These are phyloP conservation scores for Plasmodium relictum DNA, from an alignment of 169 alveolate genomes.

Conservation along the genomic window DNA sequence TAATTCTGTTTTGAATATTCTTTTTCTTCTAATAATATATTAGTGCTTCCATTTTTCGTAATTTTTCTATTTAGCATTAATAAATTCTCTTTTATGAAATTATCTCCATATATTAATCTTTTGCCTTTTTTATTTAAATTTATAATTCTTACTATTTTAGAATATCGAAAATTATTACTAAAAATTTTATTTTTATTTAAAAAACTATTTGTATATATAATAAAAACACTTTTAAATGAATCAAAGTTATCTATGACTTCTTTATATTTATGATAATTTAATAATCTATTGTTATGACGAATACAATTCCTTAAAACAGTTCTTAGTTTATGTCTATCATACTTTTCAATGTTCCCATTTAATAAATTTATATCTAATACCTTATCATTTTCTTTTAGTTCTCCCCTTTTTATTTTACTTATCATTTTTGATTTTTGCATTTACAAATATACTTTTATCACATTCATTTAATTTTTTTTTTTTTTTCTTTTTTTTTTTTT, in stretches of 20 bases:
- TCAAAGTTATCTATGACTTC: conserved; percentile 72
- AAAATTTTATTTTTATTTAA: conserved; percentile 42
- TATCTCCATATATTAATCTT: conserved; percentile 65
- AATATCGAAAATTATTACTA: conserved; percentile 50
- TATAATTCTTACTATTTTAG: conserved; percentile 46
- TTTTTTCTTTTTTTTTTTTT: too few relatives aligned
- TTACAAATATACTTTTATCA: too few relatives aligned
- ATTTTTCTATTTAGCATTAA: conserved; percentile 13
- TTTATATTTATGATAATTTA: conserved; percentile 57
- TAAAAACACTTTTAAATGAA: conserved; percentile 51
- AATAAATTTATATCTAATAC: conserved; percentile 14
- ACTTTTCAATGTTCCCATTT: conserved; percentile 45
- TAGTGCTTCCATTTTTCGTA: not conserved
- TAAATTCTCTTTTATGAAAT: conserved; percentile 36
- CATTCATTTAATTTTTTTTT: too few relatives aligned
- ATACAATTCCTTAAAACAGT: conserved; percentile 62
- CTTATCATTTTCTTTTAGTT: conserved; percentile 35
- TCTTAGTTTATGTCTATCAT: conserved; percentile 67
- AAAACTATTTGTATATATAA: conserved; percentile 51
- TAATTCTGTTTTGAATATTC: not conserved
- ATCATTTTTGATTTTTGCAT: not conserved
- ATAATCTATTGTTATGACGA: conserved; percentile 58
- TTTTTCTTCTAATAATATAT: not conserved
- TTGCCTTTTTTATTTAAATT: conserved; percentile 63
- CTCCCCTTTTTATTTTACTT: conserved; percentile 12